Conservation (phyloP, 1,284 basidiomycete genomes). For the Irpex sp. region DNA sequence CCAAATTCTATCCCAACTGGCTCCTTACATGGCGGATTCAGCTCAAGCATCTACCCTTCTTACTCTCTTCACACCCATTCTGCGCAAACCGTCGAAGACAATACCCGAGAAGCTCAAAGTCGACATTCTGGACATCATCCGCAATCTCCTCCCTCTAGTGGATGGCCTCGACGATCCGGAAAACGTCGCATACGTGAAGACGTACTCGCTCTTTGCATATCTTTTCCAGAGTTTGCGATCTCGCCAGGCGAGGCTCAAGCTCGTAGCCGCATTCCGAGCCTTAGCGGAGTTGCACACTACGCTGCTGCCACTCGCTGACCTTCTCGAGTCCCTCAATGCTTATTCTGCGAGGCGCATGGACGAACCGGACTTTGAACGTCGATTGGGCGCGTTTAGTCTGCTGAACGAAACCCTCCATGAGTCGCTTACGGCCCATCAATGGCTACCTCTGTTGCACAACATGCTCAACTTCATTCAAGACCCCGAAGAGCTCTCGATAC, state of each 20-base stretch:
- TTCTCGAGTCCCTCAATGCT: constrained; percentile 79
- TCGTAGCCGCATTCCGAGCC: constrained; percentile 63
- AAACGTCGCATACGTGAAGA: constrained; percentile 50
- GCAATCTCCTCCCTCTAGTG: constrained; percentile 72
- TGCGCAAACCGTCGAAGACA: constrained; percentile 74
- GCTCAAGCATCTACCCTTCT: constrained; percentile 77
- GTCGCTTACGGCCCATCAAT: constrained; percentile 55
- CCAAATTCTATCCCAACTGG: constrained; percentile 75
- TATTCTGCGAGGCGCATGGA: constrained; percentile 83
- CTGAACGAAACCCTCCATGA: constrained; percentile 67
- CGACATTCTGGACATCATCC: constrained; percentile 79
- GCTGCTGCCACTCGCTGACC: constrained; percentile 45
- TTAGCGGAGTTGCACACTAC: constrained; percentile 52
- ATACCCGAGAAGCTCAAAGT: constrained; percentile 88
- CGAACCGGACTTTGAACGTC: constrained; percentile 91
- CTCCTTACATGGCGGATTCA: constrained; percentile 70
- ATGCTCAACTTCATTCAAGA: constrained; percentile 89
- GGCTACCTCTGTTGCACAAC: constrained; percentile 86
- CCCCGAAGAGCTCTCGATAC: constrained; percentile 83
- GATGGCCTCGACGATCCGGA: constrained; percentile 55
- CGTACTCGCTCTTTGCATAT: constrained; percentile 67
- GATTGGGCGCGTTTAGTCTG: constrained; percentile 73
- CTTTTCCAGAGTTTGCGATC: constrained; percentile 77
- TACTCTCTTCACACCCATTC: constrained; percentile 74
- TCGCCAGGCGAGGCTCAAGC: constrained; percentile 63